Conservation (phyloP, 495 filamentous ascomycete species). For the Parachaetomium inaequale region DNA sequence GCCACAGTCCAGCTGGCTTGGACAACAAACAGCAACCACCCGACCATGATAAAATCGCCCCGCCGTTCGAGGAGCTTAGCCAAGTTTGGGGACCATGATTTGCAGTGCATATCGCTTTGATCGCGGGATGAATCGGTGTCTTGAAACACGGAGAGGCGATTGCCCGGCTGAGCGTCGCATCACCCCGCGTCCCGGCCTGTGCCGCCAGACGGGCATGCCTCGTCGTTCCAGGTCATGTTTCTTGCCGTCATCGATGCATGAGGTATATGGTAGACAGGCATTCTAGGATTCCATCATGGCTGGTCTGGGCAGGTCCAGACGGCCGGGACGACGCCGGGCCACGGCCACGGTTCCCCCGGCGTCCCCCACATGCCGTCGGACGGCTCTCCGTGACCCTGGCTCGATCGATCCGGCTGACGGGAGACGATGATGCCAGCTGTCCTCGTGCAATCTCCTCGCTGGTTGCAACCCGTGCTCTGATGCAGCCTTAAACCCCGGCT, state of each 20-base stretch:
- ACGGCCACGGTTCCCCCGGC: not conserved
- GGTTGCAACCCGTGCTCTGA: not conserved
- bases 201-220: not conserved
- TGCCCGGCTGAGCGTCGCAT: slow-evolving; percentile 21
- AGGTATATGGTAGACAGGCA: not conserved
- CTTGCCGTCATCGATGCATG: not conserved
- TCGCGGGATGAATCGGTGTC: slow-evolving; percentile 15
- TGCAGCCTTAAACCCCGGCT: not conserved
- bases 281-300: not conserved
- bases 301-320: not conserved
- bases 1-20: not conserved
- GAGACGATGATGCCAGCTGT: not conserved
- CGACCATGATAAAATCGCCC: not conserved
- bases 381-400: not conserved
- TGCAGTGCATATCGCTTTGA: not conserved
- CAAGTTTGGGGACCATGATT: not conserved
- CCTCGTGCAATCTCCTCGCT: not conserved
- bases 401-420: not conserved
- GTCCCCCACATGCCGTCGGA: not conserved
- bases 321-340: not conserved
- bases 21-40: not conserved
- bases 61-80: not conserved
- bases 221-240: not conserved
- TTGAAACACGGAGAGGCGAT: slow-evolving; percentile 29
- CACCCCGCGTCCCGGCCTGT: not conserved